Evolutionary conservation across 1,284 basidiomycete species (phyloP).

Genomic region (Naganishia sp.): DNA sequence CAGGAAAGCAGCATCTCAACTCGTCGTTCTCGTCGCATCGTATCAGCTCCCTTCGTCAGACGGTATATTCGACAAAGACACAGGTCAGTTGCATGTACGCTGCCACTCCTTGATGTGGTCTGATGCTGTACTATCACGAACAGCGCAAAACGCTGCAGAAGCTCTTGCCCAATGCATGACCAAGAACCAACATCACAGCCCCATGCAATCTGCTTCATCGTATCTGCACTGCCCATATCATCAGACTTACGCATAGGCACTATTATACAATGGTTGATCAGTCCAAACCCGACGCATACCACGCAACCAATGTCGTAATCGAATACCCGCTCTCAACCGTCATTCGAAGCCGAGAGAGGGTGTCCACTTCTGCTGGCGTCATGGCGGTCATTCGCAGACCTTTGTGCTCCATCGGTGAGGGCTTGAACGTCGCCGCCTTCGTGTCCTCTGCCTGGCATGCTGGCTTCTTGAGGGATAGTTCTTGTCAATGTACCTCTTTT

Average conservation of each 20-base stretch:
- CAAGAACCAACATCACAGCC: not conserved
- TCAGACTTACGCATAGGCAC: not conserved
- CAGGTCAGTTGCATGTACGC: conserved; percentile 24
- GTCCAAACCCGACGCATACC: too few species aligned
- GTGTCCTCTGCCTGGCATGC: too few species aligned
- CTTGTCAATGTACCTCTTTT: not conserved
- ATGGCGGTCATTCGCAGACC: too few species aligned
- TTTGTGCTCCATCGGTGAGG: too few species aligned
- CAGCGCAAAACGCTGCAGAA: conserved; percentile 22
- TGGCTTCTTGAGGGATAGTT: too few species aligned
- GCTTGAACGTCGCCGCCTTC: too few species aligned
- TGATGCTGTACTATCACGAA: not conserved
- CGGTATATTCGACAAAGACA: conserved; percentile 31
- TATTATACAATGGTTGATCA: too few species aligned
- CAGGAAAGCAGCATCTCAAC: conserved; percentile 35
- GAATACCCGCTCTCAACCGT: too few species aligned
- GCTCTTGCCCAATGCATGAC: conserved; percentile 17
- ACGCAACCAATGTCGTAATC: too few species aligned
- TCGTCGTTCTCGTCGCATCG: conserved; percentile 30
- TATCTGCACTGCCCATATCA: not conserved
- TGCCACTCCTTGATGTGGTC: too few species aligned
- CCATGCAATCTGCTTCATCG: not conserved
- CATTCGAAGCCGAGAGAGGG: too few species aligned
- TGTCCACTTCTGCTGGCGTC: too few species aligned
- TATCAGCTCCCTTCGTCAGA: conserved; percentile 31